Base-by-base conservation (phyloP, 2,329 filamentous ascomycete species). In the Alternaria arborescens region DNA sequence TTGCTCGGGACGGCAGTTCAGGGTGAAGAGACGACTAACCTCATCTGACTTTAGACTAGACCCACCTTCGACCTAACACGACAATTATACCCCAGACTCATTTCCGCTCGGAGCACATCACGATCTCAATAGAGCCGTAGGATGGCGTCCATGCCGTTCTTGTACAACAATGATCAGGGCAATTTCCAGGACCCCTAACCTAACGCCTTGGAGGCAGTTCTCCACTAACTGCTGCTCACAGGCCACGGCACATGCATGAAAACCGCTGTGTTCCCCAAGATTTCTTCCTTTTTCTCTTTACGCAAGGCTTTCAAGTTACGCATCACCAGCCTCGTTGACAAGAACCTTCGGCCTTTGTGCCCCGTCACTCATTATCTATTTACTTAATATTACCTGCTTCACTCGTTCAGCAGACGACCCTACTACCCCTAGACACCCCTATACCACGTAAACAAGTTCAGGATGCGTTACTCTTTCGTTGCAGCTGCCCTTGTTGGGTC, bases 341-440 rank as follows among this genome's bases (percentile, higher is more conserved):
- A 73, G 67, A 64, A 54, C 38, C 64, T 66, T 63, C 63, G 72
- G 74, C 73, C 72, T 68, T 72, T 66, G 73, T 72, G 75, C 76
- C 77, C 55, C 60, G 72, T 74, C 76, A 70, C 70, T 78, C 75
- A 66, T 78, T 78, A 76, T 60, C 52, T 40, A 65, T 58, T 59
- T 70, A 72, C 58, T 48, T 61, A 61, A 70, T 62, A 64, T 89
- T 89, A 62, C 59, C 68, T 89, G 89, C 89, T 92, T 92, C 90
- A 92, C 88, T 92, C 91, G 80, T 93, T 94, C 83, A 93, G 91
- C 91, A 91, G 91, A 87, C 88, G 38, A 84, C 91, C 89, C 53
- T 52, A 70, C 57, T 65, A 48, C 62, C 63, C 56, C 60, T 60
- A 60, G 51, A 52, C 67, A 58, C 62, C 55, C 60, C 68, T 69